These are phyloP conservation scores for Trichoderma asperelloides DNA, from an alignment of 495 filamentous ascomycete species.

Conservation along the genomic window DNA sequence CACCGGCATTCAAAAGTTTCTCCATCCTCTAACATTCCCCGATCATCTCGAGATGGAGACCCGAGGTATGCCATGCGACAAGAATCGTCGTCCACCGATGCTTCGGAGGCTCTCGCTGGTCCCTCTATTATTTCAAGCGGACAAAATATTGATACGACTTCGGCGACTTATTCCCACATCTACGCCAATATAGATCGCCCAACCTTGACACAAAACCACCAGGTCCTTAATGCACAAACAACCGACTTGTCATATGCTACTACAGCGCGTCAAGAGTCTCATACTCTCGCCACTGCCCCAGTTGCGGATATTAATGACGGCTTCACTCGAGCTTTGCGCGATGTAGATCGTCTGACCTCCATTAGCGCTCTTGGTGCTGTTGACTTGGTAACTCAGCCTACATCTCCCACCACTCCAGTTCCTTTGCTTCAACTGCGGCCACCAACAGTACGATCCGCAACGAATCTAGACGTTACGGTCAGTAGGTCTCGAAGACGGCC, in stretches of 20 bases:
- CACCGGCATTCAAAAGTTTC: constrained; percentile 37
- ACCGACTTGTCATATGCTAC: constrained; percentile 41
- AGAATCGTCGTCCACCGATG: constrained; percentile 17
- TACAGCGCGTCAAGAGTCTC: constrained; percentile 43
- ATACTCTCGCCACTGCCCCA: constrained; percentile 59
- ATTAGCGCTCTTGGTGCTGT: constrained; percentile 68
- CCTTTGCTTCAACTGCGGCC: constrained; percentile 50
- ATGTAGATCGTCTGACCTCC: constrained; percentile 76
- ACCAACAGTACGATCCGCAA: constrained; percentile 38
- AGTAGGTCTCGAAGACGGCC: constrained; percentile 51
- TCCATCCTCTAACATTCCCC: constrained; percentile 32
- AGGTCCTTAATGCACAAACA: constrained; percentile 46
- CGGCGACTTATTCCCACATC: constrained; percentile 38
- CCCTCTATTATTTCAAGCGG: constrained; percentile 31
- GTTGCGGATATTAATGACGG: constrained; percentile 67
- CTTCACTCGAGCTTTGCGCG: constrained; percentile 74
- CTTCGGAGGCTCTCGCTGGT: constrained; percentile 36
- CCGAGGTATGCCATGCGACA: background rate
- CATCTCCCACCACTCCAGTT: constrained; percentile 85
- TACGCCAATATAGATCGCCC: background rate
- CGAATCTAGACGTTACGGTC: constrained; percentile 37
- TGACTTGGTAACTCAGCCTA: constrained; percentile 75
- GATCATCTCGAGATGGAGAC: background rate
- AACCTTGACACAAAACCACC: constrained; percentile 39
- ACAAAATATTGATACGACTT: constrained; percentile 39